Evolutionary conservation across 2,329 filamentous ascomycete species (phyloP), one percentile per base, ranked within the genome.

Genomic region (Westerdykella sp.): DNA sequence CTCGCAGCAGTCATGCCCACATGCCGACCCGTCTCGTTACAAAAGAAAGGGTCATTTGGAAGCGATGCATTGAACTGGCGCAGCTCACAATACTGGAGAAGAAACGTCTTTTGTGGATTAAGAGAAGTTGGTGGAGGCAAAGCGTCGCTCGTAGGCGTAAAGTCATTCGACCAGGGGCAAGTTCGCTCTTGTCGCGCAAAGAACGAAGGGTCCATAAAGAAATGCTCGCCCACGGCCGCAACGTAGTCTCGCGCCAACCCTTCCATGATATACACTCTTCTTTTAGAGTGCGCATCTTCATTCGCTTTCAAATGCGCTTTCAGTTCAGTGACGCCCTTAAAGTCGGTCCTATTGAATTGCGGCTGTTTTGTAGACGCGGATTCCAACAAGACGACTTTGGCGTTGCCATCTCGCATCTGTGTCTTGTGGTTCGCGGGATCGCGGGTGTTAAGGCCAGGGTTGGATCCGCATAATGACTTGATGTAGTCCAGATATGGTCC

Each of bases 101-200:
- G 59, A 12, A 64, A 64, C 16, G 41, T 51, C 16, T 47, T 52
- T 1, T 56, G 43, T 1, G 62, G 59, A 10, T 62, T 39, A 1
- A 65, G 42, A 10, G 59, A 42, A 18, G 58, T 58, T 1, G 62
- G 62, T 10, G 60, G 60, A 3, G 60, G 57, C 14, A 65, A 40
- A 6, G 60, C 57, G 42, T 65, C 62, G 34, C 60, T 63, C 5
- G 56, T 55, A 4, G 62, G 62, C 2, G 60, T 64, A 38, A 65
- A 65, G 0, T 63, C 55, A 21, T 60, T 64, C 18, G 56, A 61
- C 62, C 62, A 65, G 1, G 63, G 56, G 37, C 60, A 64, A 6
- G 60, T 63, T 23, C 62, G 51, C 40, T 65, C 62, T 42, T 65
- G 62, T 2, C 60, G 49, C 34, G 56, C 44, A 37, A 63, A 65